These are phyloP conservation scores for Adansonia madagascariensis DNA, from an alignment of 441 rosid species.

Conservation along the genomic window DNA sequence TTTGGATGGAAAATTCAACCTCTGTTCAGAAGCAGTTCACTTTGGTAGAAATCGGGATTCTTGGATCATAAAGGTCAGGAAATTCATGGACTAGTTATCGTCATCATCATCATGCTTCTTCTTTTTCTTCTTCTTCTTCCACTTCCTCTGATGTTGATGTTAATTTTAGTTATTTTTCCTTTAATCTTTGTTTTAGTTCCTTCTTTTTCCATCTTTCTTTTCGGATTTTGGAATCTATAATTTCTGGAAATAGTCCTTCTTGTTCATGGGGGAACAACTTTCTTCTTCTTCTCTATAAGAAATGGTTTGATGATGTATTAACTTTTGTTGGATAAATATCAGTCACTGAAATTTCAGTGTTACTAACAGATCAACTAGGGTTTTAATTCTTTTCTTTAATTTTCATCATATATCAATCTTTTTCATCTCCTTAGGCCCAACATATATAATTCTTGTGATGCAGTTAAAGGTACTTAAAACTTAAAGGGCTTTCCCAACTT, in stretches of 20 bases:
- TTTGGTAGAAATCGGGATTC: constrained; percentile 21
- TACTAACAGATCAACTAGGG: constrained; percentile 39
- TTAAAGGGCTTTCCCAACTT: neutral
- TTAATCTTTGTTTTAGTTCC: constrained; percentile 7
- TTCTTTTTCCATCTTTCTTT: neutral
- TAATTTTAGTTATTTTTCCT: constrained; percentile 27
- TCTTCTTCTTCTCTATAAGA: constrained; percentile 27
- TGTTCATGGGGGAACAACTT: constrained; percentile 35
- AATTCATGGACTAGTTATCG: constrained; percentile 32
- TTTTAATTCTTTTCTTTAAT: constrained; percentile 16
- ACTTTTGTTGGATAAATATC: constrained; percentile 20
- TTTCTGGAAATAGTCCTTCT: constrained; percentile 36
- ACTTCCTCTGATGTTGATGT: constrained; percentile 32
- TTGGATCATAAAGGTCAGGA: constrained; percentile 49
- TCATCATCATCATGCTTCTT: constrained; percentile 15
- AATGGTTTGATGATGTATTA: constrained; percentile 30
- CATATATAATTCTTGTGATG: neutral
- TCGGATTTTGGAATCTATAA: constrained; percentile 26
- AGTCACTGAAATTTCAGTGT: constrained; percentile 17
- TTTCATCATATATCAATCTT: constrained; percentile 1
- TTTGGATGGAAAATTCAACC: constrained; percentile 17
- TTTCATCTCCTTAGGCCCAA: neutral
- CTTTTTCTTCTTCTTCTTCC: constrained; percentile 23
- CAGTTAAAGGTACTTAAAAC: neutral
- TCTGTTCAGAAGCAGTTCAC: constrained; percentile 23